Base-by-base conservation (phyloP, 2,329 filamentous ascomycete species). In the Elsinoe batatas region DNA sequence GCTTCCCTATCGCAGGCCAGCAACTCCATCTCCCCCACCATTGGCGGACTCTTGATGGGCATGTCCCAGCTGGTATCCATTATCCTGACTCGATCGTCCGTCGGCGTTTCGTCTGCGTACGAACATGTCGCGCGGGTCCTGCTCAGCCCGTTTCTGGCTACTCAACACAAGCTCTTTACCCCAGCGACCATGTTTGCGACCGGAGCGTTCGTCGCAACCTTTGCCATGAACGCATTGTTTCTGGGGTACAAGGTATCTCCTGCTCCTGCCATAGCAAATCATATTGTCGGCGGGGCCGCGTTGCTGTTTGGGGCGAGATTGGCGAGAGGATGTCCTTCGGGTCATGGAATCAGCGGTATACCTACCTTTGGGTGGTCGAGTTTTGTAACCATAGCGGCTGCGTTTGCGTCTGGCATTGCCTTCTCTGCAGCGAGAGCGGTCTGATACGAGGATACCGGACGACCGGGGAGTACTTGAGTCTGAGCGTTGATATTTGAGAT, bases 291-390 rank as follows among this genome's bases (percentile, higher is more conserved):
- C 1, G 84, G 83, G 0, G 70, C 77, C 3, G 57, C 77, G 12
- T 79, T 85, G 70, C 74, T 77, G 0, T 64, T 86, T 7, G 84
- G 84, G 1, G 74, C 81, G 1, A 76, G 82, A 49, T 64, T 85
- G 55, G 83, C 79, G 0, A 82, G 82, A 1, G 84, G 84, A 0
- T 87, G 84, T 60, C 84, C 83, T 0, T 83, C 80, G 4, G 83
- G 84, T 0, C 84, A 87, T 64, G 84, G 84, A 0, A 81, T 87
- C 59, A 84, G 79, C 57, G 84, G 84, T 0, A 75, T 86, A 63
- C 78, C 79, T n/a, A 70, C 82, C 58, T 70, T 86, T 51, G 82
- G 79, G 0, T 68, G 78, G 3, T 79, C 82, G 8, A 86, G 83
- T 63, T 73, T 85, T 56, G 66, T 86, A 11, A 83, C 80, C 0